Evolutionary conservation across 2,329 filamentous ascomycete species (phyloP).

Genomic region (Aspergillus tubingensis): DNA sequence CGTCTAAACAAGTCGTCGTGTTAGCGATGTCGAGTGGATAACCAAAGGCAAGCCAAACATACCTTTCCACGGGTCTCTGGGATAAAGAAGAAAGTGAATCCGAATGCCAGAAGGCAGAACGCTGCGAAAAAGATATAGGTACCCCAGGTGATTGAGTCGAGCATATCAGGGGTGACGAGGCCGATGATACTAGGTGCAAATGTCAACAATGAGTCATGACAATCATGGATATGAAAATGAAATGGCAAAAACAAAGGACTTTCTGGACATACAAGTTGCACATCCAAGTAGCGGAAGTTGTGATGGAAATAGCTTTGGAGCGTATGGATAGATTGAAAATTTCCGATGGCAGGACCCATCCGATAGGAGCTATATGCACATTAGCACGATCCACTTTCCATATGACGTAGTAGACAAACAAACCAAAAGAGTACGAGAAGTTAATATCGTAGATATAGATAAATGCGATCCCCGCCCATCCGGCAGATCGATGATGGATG

Average conservation of each 20-base stretch:
- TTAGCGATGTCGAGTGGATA: not conserved
- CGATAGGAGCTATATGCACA: constrained; percentile 33
- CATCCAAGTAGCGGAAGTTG: constrained; percentile 43
- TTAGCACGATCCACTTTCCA: not conserved
- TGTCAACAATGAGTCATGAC: not conserved
- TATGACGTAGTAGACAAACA: constrained; percentile 3
- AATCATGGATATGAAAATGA: not conserved
- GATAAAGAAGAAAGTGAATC: constrained; percentile 38
- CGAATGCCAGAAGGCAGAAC: constrained; percentile 38
- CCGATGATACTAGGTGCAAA: constrained; percentile 34
- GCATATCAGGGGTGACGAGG: constrained; percentile 41
- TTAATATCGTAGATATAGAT: constrained; percentile 43
- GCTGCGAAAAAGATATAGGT: constrained; percentile 46
- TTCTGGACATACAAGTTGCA: constrained; percentile 37
- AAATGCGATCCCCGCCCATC: constrained; percentile 42
- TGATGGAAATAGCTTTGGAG: constrained; percentile 42
- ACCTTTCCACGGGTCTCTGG: constrained; percentile 42
- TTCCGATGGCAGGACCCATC: constrained; percentile 44
- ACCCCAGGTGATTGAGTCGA: constrained; percentile 39
- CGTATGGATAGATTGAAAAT: constrained; percentile 43
- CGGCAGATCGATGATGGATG: constrained; percentile 32
- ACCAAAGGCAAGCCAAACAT: not conserved
- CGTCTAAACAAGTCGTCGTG: constrained; percentile 31
- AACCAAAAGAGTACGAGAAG: constrained; percentile 42
- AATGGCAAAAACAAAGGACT: not conserved